Percentiles rank a stretch among this genome's conserved stretches.
Conservation (phyloP, 352 stramenopile species). For the Peronospora farinosa region DNA sequence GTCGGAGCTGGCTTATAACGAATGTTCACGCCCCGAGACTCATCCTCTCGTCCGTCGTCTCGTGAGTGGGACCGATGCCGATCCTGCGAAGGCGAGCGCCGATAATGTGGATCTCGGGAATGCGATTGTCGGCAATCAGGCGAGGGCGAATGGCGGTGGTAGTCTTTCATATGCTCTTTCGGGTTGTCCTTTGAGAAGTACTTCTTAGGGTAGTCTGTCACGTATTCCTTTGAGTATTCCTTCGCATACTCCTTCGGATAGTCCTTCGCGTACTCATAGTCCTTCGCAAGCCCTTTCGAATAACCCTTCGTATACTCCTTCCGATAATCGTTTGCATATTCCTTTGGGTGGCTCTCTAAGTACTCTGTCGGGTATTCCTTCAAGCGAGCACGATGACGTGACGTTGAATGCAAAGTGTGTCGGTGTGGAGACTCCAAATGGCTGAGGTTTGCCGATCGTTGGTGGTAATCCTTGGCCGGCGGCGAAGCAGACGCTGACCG, state of each 20-base stretch:
- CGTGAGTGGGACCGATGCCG: slow-evolving; percentile 21
- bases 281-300: slow-evolving; percentile 12
- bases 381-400: slow-evolving; percentile 19
- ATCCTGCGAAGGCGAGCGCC: slow-evolving; percentile 17
- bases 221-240: slow-evolving; percentile 10
- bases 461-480: slow-evolving; percentile 23
- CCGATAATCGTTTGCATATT: slow-evolving; percentile 15
- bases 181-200: slow-evolving; percentile 5
- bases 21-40: slow-evolving; percentile 12
- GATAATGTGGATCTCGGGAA: slow-evolving; percentile 16
- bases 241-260: slow-evolving; percentile 18
- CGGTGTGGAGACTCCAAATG: slow-evolving; percentile 19
- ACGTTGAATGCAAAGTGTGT: slow-evolving; percentile 19
- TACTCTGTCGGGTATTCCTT: slow-evolving; percentile 16
- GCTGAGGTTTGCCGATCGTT: slow-evolving; percentile 22
- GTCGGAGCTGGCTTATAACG: slow-evolving; percentile 12
- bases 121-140: slow-evolving; percentile 19
- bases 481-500: slow-evolving; percentile 28
- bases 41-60: slow-evolving; percentile 17
- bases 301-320: slow-evolving; percentile 16
- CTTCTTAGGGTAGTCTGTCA: slow-evolving; percentile 10
- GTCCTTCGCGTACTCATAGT: slow-evolving; percentile 14
- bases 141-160: slow-evolving; percentile 15
- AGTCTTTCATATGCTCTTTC: slow-evolving; percentile 20
- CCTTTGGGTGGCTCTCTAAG: slow-evolving; percentile 6